Evolutionary conservation across 805 yeast species (phyloP).

Genomic region (Novakomyces olei): DNA sequence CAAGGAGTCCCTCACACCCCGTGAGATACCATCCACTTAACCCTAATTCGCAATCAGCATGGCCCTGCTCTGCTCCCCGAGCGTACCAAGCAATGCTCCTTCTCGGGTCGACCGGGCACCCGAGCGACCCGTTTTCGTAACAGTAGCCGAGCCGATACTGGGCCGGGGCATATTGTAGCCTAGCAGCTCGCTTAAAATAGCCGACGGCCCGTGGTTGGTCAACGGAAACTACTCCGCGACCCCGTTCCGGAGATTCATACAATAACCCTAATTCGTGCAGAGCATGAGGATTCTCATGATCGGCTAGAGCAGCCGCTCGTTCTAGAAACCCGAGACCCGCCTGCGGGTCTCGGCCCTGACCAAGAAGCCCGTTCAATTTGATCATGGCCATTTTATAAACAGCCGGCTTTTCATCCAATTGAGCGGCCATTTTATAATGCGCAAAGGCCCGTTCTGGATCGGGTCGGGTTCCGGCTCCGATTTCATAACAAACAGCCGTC

Average conservation of each 20-base stretch:
- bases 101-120: slow-evolving; percentile 29
- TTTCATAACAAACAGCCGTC: slow-evolving; percentile 47
- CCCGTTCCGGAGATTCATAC: slow-evolving; percentile 20
- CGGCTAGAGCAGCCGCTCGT: slow-evolving; percentile 26
- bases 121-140: slow-evolving; percentile 45
- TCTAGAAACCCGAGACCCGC: slow-evolving; percentile 31
- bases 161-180: slow-evolving; percentile 38
- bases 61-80: slow-evolving; percentile 37
- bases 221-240: slow-evolving; percentile 16
- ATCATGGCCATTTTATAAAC: slow-evolving; percentile 59
- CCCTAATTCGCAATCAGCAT: slow-evolving; percentile 47
- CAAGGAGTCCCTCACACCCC: slow-evolving; percentile 37
- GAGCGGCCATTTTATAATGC: slow-evolving; percentile 39
- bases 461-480: slow-evolving; percentile 32
- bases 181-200: slow-evolving; percentile 37
- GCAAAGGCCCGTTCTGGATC: slow-evolving; percentile 27
- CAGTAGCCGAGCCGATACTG: slow-evolving; percentile 51
- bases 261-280: slow-evolving; percentile 34
- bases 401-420: slow-evolving; percentile 37
- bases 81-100: slow-evolving; percentile 55
- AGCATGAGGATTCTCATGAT: slow-evolving; percentile 29
- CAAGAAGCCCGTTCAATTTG: slow-evolving; percentile 27
- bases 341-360: slow-evolving; percentile 19
- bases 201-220: slow-evolving; percentile 25
- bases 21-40: slow-evolving; percentile 64